phyloP scores from a whole-genome alignment of 2,329 filamentous ascomycete species.

The Colletotrichum orbiculare region DNA sequence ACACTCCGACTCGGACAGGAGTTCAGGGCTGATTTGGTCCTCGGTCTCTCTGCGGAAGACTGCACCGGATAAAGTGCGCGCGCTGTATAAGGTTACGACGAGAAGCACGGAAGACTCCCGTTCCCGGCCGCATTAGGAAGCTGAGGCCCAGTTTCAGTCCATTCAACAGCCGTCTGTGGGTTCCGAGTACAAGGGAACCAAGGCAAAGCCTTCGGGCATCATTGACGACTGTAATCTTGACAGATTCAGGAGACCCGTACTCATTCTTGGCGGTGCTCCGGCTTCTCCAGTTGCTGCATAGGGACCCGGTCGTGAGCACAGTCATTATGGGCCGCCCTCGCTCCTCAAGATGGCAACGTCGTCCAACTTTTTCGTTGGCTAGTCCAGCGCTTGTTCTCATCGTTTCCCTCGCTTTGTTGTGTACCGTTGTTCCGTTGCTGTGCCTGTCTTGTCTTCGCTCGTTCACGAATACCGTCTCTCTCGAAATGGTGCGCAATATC shows the following conservation, averaged over 20 bases:
- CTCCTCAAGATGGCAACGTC: conserved; percentile 14
- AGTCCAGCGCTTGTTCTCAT: background rate
- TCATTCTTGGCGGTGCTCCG: background rate
- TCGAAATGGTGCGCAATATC: conserved; percentile 36
- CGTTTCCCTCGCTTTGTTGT: conserved; percentile 17
- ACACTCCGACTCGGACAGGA: conserved; percentile 18
- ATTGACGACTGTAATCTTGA: conserved; percentile 17
- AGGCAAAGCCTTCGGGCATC: conserved; percentile 14
- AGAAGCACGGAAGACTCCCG: conserved; percentile 27
- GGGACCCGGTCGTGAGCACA: background rate
- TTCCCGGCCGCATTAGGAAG: conserved; percentile 28
- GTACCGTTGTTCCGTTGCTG: conserved; percentile 3
- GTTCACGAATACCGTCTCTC: conserved; percentile 5
- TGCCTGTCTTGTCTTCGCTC: conserved; percentile 5
- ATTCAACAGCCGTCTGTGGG: conserved; percentile 23
- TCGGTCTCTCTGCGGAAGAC: background rate
- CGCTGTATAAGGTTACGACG: conserved; percentile 15
- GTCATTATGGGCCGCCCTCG: conserved; percentile 26
- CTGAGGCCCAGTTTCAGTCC: conserved; percentile 9
- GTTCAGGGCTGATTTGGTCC: conserved; percentile 2
- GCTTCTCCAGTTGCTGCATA: no score
- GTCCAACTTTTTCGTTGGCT: conserved; percentile 1
- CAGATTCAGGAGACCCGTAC: conserved; percentile 15
- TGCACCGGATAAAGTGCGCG: conserved; percentile 14
- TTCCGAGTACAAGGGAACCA: conserved; percentile 5